Base-by-base conservation (phyloP, 495 filamentous ascomycete species). In the Margaritispora aquatica region DNA sequence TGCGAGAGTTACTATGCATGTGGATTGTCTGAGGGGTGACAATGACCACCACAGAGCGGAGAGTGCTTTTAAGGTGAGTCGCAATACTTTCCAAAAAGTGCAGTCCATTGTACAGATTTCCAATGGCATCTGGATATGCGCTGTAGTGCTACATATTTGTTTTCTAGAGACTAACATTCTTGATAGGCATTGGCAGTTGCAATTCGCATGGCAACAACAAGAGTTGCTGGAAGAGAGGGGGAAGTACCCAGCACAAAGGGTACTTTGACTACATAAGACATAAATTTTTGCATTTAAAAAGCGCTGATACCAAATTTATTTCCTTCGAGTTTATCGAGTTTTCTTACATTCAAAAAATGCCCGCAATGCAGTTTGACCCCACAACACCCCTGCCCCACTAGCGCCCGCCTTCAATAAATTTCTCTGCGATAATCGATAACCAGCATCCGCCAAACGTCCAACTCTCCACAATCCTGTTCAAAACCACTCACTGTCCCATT, bases 31-130 rank as follows among this genome's bases (percentile, higher is more conserved):
- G 46, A 80, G 88, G 54, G 94, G 94, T 24, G 82, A 88, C 49
- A 98, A 97, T 73, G 95, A 98, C 73, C 94, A 98, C 73, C 94
- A 97, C 72, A 77, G 91, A 53, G 95, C 94, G 26, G 94, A 98
- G 82, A 93, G 88, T 69, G 94, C 94, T 46, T 97, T 98, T 70
- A 98, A 98, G 81, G 38, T 44, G 3, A 44, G 38, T 44, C n/a
- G n/a, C n/a, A n/a, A n/a, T n/a, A n/a, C n/a, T n/a, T n/a, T n/a
- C n/a, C n/a, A n/a, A n/a, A n/a, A n/a, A n/a, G n/a, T n/a, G n/a
- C n/a, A n/a, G n/a, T n/a, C n/a, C n/a, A n/a, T n/a, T n/a, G n/a
- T n/a, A n/a, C n/a, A n/a, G n/a, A n/a, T n/a, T n/a, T n/a, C n/a
- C n/a, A n/a, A n/a, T n/a, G n/a, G n/a, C n/a, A n/a, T n/a, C n/a